These are phyloP conservation scores for Trichoderma koningii DNA, from an alignment of 2,329 filamentous ascomycete genomes.

Conservation along the genomic window DNA sequence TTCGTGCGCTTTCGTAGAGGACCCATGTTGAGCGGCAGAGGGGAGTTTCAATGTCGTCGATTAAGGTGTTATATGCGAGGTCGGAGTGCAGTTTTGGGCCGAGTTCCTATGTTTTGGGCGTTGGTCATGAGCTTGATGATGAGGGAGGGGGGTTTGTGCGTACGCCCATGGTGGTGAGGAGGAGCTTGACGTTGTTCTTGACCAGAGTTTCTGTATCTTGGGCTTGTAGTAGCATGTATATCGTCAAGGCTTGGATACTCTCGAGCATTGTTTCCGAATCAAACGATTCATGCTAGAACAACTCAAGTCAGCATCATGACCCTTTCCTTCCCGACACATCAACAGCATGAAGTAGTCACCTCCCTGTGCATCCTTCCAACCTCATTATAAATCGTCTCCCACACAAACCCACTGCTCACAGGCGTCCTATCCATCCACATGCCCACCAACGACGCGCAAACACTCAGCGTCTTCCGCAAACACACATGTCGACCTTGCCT, in stretches of 20 bases:
- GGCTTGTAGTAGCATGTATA: conserved; percentile 28
- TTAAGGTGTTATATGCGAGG: conserved; percentile 2
- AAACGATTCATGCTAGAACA: background rate
- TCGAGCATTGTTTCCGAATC: conserved; percentile 22
- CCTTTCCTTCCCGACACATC: background rate
- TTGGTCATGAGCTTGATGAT: background rate
- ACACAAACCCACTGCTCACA: conserved; percentile 28
- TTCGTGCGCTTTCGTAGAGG: conserved; percentile 27
- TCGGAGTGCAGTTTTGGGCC: conserved; percentile 1
- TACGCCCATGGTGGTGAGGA: conserved; percentile 26
- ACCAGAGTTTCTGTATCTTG: conserved; percentile 23
- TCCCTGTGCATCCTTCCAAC: conserved; percentile 21
- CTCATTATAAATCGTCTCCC: conserved; percentile 31
- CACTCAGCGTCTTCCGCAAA: conserved; percentile 27
- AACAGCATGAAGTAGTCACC: conserved; percentile 1
- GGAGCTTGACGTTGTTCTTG: conserved; percentile 22
- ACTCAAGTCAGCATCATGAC: background rate
- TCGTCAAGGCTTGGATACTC: conserved; percentile 23
- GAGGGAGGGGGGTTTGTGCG: background rate
- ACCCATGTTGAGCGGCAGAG: conserved; percentile 26
- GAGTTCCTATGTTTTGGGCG: background rate
- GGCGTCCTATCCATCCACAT: conserved; percentile 29
- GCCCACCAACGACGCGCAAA: conserved; percentile 29
- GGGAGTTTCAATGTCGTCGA: background rate
- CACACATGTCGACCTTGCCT: conserved; percentile 27